Percentiles rank a stretch among this genome's conserved stretches.
phyloP scores from a whole-genome alignment of 176 grass and related monocot species.

The Cymbopogon citratus region DNA sequence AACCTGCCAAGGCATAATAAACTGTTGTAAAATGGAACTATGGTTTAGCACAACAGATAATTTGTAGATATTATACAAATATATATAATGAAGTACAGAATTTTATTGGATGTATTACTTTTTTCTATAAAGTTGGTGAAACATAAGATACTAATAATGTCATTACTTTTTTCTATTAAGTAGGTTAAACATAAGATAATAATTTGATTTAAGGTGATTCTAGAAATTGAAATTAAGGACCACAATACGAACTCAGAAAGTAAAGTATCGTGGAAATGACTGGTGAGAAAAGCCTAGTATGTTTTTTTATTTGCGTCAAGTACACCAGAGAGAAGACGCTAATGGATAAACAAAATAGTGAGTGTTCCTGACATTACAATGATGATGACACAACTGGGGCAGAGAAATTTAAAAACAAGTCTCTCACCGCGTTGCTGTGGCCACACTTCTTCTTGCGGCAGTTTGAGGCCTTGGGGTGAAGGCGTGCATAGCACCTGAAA shows the following conservation, averaged over 20 bases:
- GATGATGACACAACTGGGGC: background rate
- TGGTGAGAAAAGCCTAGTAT: background rate
- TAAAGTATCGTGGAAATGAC: background rate
- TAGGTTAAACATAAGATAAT: too few species aligned
- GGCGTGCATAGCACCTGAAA: conserved; percentile 26
- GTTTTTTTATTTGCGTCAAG: background rate
- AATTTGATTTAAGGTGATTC: too few species aligned
- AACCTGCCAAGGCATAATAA: background rate
- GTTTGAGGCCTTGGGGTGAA: conserved; percentile 19
- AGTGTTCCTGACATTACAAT: background rate
- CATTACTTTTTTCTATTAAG: too few species aligned
- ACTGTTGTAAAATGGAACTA: background rate
- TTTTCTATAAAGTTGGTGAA: too few species aligned
- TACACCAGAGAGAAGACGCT: background rate
- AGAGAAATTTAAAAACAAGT: background rate
- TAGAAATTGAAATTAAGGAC: too few species aligned
- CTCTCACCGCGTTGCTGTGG: conserved; percentile 61
- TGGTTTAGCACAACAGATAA: background rate
- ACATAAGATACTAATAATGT: too few species aligned
- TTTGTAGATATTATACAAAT: too few species aligned
- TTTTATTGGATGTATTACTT: background rate
- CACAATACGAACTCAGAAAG: too few species aligned
- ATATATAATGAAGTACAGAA: background rate
- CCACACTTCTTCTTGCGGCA: conserved; percentile 98
- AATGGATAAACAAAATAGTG: too few species aligned